Evolutionary conservation across 2,329 filamentous ascomycete species (phyloP).

Genomic region (Sclerotinia nivalis): DNA sequence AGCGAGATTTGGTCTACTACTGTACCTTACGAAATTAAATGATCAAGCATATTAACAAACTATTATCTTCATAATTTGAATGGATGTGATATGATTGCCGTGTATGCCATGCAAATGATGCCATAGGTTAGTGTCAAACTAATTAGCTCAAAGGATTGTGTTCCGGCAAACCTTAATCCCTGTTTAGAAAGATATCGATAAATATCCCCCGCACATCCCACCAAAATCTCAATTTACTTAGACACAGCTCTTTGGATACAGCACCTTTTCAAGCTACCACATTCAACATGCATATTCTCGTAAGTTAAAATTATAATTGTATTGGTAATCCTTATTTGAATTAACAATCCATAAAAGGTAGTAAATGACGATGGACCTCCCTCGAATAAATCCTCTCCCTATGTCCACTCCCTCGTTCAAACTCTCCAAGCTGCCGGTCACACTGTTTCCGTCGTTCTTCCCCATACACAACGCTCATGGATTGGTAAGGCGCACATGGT

Average conservation of each 20-base stretch:
- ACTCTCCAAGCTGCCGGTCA: slow-evolving; percentile 75
- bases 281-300: slow-evolving; percentile 52
- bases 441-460: slow-evolving; percentile 86
- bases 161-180: slow-evolving; percentile 7
- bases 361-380: slow-evolving; percentile 83
- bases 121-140: slow-evolving; percentile 9
- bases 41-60: background rate
- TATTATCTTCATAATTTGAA: background rate
- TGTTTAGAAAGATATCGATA: slow-evolving; percentile 23
- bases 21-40: slow-evolving; percentile 23
- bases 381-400: slow-evolving; percentile 75
- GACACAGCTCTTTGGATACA: background rate
- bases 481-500: slow-evolving; percentile 98
- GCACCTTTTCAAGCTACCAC: slow-evolving; percentile 1
- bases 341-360: slow-evolving; percentile 42
- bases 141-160: background rate
- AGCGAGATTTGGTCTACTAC: slow-evolving; percentile 20
- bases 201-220: slow-evolving; percentile 22
- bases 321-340: background rate
- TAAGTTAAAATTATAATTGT: slow-evolving; percentile 39
- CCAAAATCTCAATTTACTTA: background rate
- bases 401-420: slow-evolving; percentile 72
- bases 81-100: background rate
- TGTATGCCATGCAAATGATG: slow-evolving; percentile 9
- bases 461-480: slow-evolving; percentile 91